phyloP scores from a whole-genome alignment of 2,329 filamentous ascomycete species.

The Phialocephala sp. region DNA sequence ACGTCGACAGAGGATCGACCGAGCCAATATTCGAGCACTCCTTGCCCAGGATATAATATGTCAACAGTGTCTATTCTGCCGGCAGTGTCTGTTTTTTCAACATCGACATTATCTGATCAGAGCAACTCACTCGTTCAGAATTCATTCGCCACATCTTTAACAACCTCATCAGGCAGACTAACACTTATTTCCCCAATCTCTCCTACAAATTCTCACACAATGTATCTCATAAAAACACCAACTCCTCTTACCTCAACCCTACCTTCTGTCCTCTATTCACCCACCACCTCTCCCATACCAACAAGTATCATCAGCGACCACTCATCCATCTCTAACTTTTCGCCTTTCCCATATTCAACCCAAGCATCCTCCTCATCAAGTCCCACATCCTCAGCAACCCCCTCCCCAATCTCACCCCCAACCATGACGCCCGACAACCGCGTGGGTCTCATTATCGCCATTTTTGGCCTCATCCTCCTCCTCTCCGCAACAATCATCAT shows the following conservation, averaged over 20 bases:
- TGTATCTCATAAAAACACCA: not conserved
- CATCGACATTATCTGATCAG: not conserved
- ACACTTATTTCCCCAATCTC: not conserved
- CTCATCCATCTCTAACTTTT: not conserved
- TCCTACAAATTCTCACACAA: not conserved
- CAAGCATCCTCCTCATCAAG: not conserved
- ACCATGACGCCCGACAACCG: not conserved
- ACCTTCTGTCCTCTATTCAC: not conserved
- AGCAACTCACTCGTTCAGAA: not conserved
- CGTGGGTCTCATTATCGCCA: not conserved
- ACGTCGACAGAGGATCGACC: not conserved
- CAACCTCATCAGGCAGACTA: not conserved
- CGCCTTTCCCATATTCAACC: not conserved
- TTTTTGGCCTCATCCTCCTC: not conserved
- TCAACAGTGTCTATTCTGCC: not conserved
- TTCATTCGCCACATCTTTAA: not conserved
- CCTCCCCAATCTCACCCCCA: not conserved
- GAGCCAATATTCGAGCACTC: not conserved
- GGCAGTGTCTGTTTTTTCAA: not conserved
- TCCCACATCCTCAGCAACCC: not conserved
- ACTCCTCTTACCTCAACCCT: not conserved
- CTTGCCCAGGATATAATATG: not conserved
- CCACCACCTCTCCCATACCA: not conserved
- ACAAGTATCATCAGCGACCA: not conserved
- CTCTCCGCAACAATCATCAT: not conserved